These are phyloP conservation scores for Pseudogymnoascus pannorum DNA, from an alignment of 2,329 filamentous ascomycete genomes.

Conservation along the genomic window DNA sequence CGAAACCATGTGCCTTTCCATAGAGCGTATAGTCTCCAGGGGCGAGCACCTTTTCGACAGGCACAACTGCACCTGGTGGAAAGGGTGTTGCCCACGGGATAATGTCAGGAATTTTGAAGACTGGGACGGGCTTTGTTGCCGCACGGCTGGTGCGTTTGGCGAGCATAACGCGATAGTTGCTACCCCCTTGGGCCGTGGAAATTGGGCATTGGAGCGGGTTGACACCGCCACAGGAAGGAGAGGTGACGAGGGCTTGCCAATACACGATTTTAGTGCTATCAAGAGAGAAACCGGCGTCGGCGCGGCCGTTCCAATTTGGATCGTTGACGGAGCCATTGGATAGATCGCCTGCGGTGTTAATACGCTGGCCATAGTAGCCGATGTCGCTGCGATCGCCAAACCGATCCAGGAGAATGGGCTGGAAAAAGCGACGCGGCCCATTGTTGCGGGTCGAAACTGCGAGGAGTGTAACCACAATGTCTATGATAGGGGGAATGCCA, in stretches of 20 bases:
- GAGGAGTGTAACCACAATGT: slow-evolving; percentile 29
- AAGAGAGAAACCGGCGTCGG: slow-evolving; percentile 36
- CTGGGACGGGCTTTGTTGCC: slow-evolving; percentile 19
- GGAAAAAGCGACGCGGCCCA: slow-evolving; percentile 38
- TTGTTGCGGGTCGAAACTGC: slow-evolving; percentile 40
- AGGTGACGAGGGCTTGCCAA: slow-evolving; percentile 33
- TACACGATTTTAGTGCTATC: slow-evolving; percentile 39
- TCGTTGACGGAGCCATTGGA: slow-evolving; percentile 34
- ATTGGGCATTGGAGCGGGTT: slow-evolving; percentile 37
- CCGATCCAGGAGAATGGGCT: slow-evolving; percentile 37
- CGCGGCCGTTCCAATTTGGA: slow-evolving; percentile 40
- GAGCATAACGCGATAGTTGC: slow-evolving; percentile 36
- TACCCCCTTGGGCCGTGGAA: slow-evolving; percentile 33
- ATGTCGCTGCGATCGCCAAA: slow-evolving; percentile 36
- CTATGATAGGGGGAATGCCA: slow-evolving; percentile 35
- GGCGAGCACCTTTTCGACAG: not conserved
- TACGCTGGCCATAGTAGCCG: slow-evolving; percentile 36
- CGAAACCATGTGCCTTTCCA: slow-evolving; percentile 15
- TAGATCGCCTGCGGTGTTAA: slow-evolving; percentile 34
- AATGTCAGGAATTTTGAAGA: slow-evolving; percentile 25
- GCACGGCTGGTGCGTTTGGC: slow-evolving; percentile 31
- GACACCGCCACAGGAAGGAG: slow-evolving; percentile 36
- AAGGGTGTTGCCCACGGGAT: slow-evolving; percentile 33
- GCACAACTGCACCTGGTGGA: slow-evolving; percentile 17
- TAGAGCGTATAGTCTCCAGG: slow-evolving; percentile 19